Evolutionary conservation across 257 asterid genomes (phyloP), one percentile per base, ranked within the genome.

Genomic region (Coffea eugenioides): DNA sequence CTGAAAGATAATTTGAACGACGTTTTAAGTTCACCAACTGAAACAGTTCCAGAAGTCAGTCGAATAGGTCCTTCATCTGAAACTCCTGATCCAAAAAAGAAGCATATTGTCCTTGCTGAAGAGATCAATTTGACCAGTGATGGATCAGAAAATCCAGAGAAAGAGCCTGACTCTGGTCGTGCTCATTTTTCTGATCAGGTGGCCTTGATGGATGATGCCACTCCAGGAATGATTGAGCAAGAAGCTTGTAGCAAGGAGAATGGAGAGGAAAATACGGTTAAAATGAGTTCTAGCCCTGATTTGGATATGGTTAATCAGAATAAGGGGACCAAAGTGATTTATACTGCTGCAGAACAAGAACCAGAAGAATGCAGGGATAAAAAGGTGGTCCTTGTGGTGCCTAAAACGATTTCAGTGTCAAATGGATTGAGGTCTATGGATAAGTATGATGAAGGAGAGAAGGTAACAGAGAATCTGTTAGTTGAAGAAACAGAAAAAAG

Each of bases 81-180:
- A 66, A 57, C 48, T 57, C 70, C 81, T 16, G 85, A 84, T 10
- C 54, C 81, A 75, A 56, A 74, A 65, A 80, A 80, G 5, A 81
- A 86, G 46, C 43, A 23, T 11, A 31, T 78, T 75, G 9, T 39
- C 80, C 83, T 74, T 34, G 81, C 34, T 16, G 82, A 85, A 71
- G 85, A 85, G 80, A 56, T 23, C 59, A 75, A 61, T 43, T 52
- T 65, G 61, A 66, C 3, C 51, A 31, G 57, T 27, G 66, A 2
- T 12, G 77, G 80, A 82, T 76, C 79, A 31, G 87, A 73, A 71
- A 78, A 67, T 56, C 59, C 2, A 8, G 83, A 73, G 72, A 34
- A 59, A 12, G 77, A 73, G 75, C 64, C 68, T 54, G 67, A 62
- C 69, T 70, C n/a, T 8, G 75, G 76, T 45, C 76, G 71, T 79